A percentile compares a stretch with the other conserved stretches of the same genome.
phyloP scores from a whole-genome alignment of 257 asterid species.

The Sherardia arvensis region DNA sequence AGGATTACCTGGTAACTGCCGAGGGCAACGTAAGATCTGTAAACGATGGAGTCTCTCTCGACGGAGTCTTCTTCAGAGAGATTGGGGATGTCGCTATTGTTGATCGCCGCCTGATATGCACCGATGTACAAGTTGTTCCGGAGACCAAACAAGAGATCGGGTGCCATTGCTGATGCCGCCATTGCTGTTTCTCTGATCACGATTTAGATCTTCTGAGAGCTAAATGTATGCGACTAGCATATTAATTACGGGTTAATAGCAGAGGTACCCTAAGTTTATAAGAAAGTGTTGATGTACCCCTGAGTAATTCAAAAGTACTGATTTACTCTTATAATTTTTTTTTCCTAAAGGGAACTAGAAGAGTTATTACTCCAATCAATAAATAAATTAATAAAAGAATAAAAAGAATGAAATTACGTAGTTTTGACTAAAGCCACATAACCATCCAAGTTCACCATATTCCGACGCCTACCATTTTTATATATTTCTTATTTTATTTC shows the following conservation, averaged over 20 bases:
- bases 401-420: too few relatives aligned
- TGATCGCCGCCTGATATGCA: constrained; percentile 94
- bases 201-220: not conserved
- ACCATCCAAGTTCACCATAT: too few relatives aligned
- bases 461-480: too few relatives aligned
- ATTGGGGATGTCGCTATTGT: constrained; percentile 83
- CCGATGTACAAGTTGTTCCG: constrained; percentile 86
- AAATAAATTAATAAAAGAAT: too few relatives aligned
- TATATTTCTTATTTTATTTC: too few relatives aligned
- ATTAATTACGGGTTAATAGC: too few relatives aligned
- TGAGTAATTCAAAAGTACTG: not conserved
- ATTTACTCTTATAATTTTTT: not conserved
- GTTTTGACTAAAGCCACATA: too few relatives aligned
- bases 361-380: too few relatives aligned
- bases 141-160: constrained; percentile 79
- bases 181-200: not conserved
- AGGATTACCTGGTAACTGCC: constrained; percentile 67
- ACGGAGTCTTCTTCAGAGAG: constrained; percentile 69
- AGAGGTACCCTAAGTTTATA: not conserved
- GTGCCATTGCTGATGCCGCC: constrained; percentile 32
- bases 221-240: too few relatives aligned
- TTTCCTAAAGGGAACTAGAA: too few relatives aligned
- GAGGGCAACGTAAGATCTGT: constrained; percentile 85
- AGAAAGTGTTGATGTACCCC: not conserved
- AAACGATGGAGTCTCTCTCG: constrained; percentile 75